These are phyloP conservation scores for Epichloe typhina DNA, from an alignment of 2,329 filamentous ascomycete species.

Conservation along the genomic window DNA sequence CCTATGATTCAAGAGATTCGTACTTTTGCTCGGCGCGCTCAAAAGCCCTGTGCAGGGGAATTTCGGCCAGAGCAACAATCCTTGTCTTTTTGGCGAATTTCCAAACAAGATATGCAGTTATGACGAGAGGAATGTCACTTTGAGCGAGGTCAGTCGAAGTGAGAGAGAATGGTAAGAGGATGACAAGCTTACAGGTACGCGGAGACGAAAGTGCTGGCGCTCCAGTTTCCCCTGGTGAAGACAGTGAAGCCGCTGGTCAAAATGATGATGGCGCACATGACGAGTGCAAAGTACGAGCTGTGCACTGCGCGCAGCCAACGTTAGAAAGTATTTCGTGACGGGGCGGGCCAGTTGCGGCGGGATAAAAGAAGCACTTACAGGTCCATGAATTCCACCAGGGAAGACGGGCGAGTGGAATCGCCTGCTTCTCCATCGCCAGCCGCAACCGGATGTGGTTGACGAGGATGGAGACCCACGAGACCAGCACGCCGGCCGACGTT, in stretches of 20 bases:
- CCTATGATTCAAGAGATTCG: slow-evolving; percentile 4
- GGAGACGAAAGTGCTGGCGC: slow-evolving; percentile 43
- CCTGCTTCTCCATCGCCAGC: slow-evolving; percentile 40
- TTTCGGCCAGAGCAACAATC: slow-evolving; percentile 33
- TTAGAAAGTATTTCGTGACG: slow-evolving; percentile 3
- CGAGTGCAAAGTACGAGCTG: slow-evolving; percentile 45
- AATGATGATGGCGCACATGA: slow-evolving; percentile 50
- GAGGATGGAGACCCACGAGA: slow-evolving; percentile 50
- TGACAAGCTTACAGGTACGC: slow-evolving; percentile 41
- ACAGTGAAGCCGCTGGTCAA: slow-evolving; percentile 56
- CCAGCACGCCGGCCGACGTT: slow-evolving; percentile 47
- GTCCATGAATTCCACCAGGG: slow-evolving; percentile 55
- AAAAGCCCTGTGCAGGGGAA: slow-evolving; percentile 40
- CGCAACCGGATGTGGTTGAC: slow-evolving; percentile 45
- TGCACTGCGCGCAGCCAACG: slow-evolving; percentile 28
- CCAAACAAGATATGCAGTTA: slow-evolving; percentile 45
- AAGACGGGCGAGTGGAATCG: slow-evolving; percentile 33
- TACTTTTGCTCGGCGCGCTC: slow-evolving; percentile 26
- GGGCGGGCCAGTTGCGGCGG: neutral
- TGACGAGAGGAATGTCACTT: slow-evolving; percentile 47
- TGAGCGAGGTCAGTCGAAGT: neutral
- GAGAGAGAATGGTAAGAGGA: neutral
- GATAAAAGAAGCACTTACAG: slow-evolving; percentile 24
- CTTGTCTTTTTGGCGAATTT: slow-evolving; percentile 53
- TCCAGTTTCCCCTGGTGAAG: slow-evolving; percentile 48